Conservation (phyloP, 2,329 filamentous ascomycete species). For the Cercospora zeina region DNA sequence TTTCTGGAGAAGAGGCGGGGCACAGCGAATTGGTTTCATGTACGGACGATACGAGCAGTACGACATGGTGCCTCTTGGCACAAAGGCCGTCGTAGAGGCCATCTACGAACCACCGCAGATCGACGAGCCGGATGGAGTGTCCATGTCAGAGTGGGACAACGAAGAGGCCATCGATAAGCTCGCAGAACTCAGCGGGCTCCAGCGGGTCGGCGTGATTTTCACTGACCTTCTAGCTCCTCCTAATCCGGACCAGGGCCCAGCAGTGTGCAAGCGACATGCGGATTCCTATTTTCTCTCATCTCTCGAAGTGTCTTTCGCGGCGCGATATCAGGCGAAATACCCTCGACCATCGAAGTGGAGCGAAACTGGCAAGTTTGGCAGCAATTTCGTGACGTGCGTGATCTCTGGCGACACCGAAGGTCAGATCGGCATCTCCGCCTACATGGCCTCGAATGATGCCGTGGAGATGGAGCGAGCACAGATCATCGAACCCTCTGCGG, state of each 20-base stretch:
- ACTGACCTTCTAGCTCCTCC: conserved; percentile 76
- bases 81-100: conserved; percentile 93
- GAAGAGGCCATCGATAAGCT: conserved; percentile 79
- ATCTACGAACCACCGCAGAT: conserved; percentile 96
- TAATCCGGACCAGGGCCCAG: conserved; percentile 76
- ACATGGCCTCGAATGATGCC: conserved; percentile 91
- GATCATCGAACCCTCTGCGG: conserved; percentile 90
- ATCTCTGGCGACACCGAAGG: conserved; percentile 89
- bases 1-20: conserved; percentile 83
- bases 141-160: conserved; percentile 79
- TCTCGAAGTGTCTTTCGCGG: conserved; percentile 85
- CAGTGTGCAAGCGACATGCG: conserved; percentile 91
- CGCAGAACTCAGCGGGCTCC: conserved; percentile 77
- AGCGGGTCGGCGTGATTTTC: conserved; percentile 90
- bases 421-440: conserved; percentile 84
- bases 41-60: conserved; percentile 93
- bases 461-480: conserved; percentile 97
- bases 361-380: conserved; percentile 89
- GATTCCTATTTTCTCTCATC: conserved; percentile 95
- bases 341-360: conserved; percentile 96
- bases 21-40: conserved; percentile 82
- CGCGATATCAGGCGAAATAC: conserved; percentile 81
- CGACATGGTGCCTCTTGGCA: conserved; percentile 83
- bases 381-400: conserved; percentile 95
- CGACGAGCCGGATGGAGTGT: conserved; percentile 84